A percentile compares a stretch with the other conserved stretches of the same genome.
phyloP scores from a whole-genome alignment of 768 basidiomycete genomes.

The Auriscalpium vulgare region DNA sequence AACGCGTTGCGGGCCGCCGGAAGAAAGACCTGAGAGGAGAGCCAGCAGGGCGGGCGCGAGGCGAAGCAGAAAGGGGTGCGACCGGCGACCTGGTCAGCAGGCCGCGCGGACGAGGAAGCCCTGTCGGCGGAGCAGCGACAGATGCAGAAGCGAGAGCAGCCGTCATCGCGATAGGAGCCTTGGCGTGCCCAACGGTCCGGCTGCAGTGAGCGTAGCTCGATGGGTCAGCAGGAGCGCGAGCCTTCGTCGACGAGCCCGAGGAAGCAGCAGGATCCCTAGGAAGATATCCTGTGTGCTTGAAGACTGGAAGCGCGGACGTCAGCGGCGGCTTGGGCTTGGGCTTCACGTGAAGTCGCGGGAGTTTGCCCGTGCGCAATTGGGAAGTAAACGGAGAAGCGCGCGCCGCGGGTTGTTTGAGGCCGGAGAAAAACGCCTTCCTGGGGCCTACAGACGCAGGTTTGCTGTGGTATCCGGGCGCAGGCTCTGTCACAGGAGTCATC shows the following conservation, averaged over 20 bases:
- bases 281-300: neutral
- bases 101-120: neutral
- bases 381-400: neutral
- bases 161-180: neutral
- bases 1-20: neutral
- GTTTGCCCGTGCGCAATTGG: no score
- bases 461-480: conserved; percentile 10
- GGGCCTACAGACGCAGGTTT: conserved; percentile 3
- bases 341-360: neutral
- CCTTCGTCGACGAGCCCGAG: neutral
- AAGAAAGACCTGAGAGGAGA: neutral
- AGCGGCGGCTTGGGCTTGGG: neutral
- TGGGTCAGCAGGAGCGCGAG: neutral
- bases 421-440: conserved; percentile 2
- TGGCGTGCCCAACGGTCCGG: neutral
- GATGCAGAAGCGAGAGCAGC: neutral
- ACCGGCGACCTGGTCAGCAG: neutral
- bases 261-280: neutral
- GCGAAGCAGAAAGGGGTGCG: neutral
- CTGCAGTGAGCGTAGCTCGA: neutral
- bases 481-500: conserved; percentile 7
- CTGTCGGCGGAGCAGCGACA: neutral
- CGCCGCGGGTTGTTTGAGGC: neutral
- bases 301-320: neutral
- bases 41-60: neutral